These are phyloP conservation scores for Microdochium paspali DNA, from an alignment of 2,329 filamentous ascomycete genomes.

Conservation along the genomic window DNA sequence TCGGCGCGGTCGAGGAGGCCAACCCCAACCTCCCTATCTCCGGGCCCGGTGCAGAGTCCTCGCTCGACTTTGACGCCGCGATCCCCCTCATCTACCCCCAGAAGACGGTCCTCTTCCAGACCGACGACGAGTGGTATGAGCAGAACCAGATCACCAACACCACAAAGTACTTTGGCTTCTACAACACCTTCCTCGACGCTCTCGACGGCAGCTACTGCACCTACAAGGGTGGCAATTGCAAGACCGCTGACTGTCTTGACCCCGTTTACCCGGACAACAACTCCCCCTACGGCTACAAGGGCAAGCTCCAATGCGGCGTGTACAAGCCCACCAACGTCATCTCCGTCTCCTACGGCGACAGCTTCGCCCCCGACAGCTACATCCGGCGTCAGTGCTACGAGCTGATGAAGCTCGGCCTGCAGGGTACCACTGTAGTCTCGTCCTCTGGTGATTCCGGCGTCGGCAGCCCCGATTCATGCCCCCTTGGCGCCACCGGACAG, in stretches of 20 bases:
- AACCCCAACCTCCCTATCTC: not conserved
- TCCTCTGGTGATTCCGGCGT: constrained; percentile 27
- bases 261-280: constrained; percentile 38
- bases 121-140: constrained; percentile 34
- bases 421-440: constrained; percentile 24
- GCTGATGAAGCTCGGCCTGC: constrained; percentile 32
- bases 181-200: constrained; percentile 35
- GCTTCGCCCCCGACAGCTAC: constrained; percentile 34
- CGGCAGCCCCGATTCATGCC: constrained; percentile 15
- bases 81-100: constrained; percentile 43
- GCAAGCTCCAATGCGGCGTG: constrained; percentile 22
- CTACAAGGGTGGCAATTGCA: constrained; percentile 35
- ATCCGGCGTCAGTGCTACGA: constrained; percentile 28
- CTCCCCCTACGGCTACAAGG: constrained; percentile 38
- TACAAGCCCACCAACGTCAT: constrained; percentile 24
- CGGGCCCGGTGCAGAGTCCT: constrained; percentile 26
- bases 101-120: constrained; percentile 32
- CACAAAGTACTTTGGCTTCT: constrained; percentile 18
- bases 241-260: constrained; percentile 29
- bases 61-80: constrained; percentile 37
- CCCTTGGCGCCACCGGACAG: constrained; percentile 17
- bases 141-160: constrained; percentile 8
- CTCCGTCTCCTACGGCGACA: constrained; percentile 35
- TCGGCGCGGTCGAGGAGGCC: constrained; percentile 12
- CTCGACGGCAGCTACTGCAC: constrained; percentile 44